Percentiles rank a stretch among this genome's conserved stretches.
These are phyloP conservation scores for Exidia glandulosa DNA, from an alignment of 768 basidiomycete genomes.

Conservation along the genomic window DNA sequence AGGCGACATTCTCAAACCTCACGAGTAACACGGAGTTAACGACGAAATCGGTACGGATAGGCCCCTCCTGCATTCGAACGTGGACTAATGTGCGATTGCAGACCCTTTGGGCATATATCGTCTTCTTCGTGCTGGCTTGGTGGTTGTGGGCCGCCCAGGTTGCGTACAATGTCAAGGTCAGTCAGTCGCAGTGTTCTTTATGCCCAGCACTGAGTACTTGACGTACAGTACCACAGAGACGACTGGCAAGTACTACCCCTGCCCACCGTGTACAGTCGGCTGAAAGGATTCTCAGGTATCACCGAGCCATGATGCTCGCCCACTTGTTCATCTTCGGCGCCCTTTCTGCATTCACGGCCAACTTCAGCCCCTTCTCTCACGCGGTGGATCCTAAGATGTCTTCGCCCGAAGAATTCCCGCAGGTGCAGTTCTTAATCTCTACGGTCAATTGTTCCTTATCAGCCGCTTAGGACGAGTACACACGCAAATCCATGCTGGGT, in stretches of 20 bases:
- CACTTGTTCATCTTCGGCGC: background rate
- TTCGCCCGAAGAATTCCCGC: background rate
- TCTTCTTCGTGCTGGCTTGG: background rate
- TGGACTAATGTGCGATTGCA: background rate
- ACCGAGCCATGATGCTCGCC: background rate
- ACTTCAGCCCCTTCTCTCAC: background rate
- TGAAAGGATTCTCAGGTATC: background rate
- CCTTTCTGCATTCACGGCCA: background rate
- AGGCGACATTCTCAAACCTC: background rate
- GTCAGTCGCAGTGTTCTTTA: background rate
- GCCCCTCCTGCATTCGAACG: background rate
- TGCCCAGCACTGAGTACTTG: background rate
- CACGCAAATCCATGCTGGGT: background rate
- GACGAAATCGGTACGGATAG: background rate
- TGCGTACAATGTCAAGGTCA: background rate
- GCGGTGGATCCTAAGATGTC: background rate
- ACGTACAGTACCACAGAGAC: background rate
- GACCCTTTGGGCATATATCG: background rate
- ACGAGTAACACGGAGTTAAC: background rate
- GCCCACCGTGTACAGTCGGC: background rate
- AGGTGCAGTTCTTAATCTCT: background rate
- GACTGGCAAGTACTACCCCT: background rate
- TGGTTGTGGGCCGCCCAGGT: background rate
- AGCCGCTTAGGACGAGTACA: background rate
- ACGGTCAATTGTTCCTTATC: background rate